Percentiles rank a stretch among this genome's conserved stretches.
These are phyloP conservation scores for Carallia pectinifolia DNA, from an alignment of 345 rosid genomes.

Conservation along the genomic window DNA sequence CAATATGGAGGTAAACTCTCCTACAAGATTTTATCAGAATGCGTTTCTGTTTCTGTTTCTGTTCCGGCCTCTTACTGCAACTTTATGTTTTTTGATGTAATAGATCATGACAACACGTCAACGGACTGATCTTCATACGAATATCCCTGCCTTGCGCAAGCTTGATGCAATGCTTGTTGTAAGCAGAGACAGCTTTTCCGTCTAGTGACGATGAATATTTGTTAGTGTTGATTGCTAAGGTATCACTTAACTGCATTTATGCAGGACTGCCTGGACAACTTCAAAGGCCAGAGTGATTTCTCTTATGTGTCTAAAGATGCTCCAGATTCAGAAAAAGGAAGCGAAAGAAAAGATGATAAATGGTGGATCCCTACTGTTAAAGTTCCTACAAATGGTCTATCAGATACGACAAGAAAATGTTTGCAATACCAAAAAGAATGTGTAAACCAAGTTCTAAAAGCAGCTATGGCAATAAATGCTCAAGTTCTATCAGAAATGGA, in stretches of 20 bases:
- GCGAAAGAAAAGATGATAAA: slow-evolving; percentile 63
- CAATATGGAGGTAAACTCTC: slow-evolving; percentile 27
- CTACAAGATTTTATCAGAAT: background rate
- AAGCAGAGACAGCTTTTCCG: slow-evolving; percentile 26
- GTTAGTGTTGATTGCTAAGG: background rate
- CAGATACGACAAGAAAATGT: slow-evolving; percentile 62
- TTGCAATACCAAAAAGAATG: slow-evolving; percentile 75
- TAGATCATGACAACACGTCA: slow-evolving; percentile 85
- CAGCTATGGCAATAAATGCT: slow-evolving; percentile 92
- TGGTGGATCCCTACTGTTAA: slow-evolving; percentile 87
- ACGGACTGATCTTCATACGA: slow-evolving; percentile 78
- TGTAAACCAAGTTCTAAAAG: slow-evolving; percentile 86
- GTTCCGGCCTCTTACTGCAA: background rate
- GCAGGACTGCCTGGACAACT: slow-evolving; percentile 76
- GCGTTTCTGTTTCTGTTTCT: background rate
- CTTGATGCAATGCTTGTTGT: slow-evolving; percentile 90
- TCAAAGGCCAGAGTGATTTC: slow-evolving; percentile 69
- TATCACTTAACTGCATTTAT: background rate
- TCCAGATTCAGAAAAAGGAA: slow-evolving; percentile 51
- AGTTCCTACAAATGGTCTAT: slow-evolving; percentile 73
- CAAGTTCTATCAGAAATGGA: slow-evolving; percentile 87
- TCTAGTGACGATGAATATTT: background rate
- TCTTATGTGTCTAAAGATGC: slow-evolving; percentile 57
- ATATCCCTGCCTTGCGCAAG: slow-evolving; percentile 89
- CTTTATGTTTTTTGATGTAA: background rate